Evolutionary conservation across 805 yeast genomes (phyloP), one percentile per base, ranked within the genome.

Genomic region (Ogataea sp.): DNA sequence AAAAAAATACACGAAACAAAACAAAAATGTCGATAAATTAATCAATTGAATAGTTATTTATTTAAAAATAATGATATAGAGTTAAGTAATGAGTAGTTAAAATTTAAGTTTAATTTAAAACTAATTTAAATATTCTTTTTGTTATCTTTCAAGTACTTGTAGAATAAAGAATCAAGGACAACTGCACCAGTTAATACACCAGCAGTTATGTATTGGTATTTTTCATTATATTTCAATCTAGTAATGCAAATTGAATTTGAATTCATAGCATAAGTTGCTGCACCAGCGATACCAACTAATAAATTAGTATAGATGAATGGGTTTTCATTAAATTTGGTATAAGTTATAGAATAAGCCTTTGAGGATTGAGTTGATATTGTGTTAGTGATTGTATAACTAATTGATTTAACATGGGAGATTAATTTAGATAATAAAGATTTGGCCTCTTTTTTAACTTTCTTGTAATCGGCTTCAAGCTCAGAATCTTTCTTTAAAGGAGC

Each of bases 301-400:
- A 57, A 44, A 52, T 67, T 71, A 29, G 62, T 53, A 20, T 60
- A 44, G 18, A 67, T 69, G 5, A 60, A 70, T 2, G 72, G 72
- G 51, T 68, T 27, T 17, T 36, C 21, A 13, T 14, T 10, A 14
- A 36, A 14, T 6, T 25, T 27, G 8, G 13, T 20, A 10, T 29
- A 28, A 13, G 34, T 20, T 20, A 20, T 14, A 5, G 30, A 6
- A 29, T 15, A 23, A 23, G 29, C 6, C n/a, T n/a, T n/a, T n/a
- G n/a, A n/a, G n/a, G n/a, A n/a, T n/a, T n/a, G n/a, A n/a, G n/a
- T n/a, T n/a, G n/a, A n/a, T n/a, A n/a, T n/a, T n/a, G n/a, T n/a
- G n/a, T n/a, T n/a, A n/a, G n/a, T n/a, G n/a, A n/a, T n/a, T 11
- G 16, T 4, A 16, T 10, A 8, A n/a, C 29, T 37, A 14, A n/a